A percentile compares a stretch with the other conserved stretches of the same genome.
These are phyloP conservation scores for Gentiana dahurica DNA, from an alignment of 257 asterid species.

Conservation along the genomic window DNA sequence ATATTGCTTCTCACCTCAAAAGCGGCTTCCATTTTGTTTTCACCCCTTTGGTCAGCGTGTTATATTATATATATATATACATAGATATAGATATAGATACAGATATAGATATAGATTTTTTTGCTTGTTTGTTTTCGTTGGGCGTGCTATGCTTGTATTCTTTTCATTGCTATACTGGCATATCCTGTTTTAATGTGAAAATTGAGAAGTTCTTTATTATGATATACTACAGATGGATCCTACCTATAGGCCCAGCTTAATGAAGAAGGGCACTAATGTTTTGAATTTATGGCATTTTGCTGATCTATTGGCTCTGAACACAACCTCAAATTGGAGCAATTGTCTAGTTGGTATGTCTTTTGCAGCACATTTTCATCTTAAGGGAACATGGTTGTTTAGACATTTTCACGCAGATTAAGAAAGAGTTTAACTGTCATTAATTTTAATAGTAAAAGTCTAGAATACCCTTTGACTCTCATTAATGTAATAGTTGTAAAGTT, in stretches of 20 bases:
- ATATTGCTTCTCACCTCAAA: conserved; percentile 51
- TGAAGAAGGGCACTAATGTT: conserved; percentile 24
- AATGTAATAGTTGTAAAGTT: too few species aligned
- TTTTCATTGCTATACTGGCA: conserved; percentile 11
- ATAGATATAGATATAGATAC: too few species aligned
- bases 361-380: not conserved
- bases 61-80: too few species aligned
- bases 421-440: too few species aligned
- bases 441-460: too few species aligned
- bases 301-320: conserved; percentile 83
- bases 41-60: conserved; percentile 54
- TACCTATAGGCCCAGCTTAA: conserved; percentile 66
- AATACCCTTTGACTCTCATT: too few species aligned
- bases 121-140: too few species aligned
- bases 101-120: too few species aligned
- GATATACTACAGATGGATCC: conserved; percentile 75
- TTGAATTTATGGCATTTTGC: conserved; percentile 71
- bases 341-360: conserved; percentile 77
- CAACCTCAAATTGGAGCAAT: conserved; percentile 69
- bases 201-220: too few species aligned
- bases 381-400: too few species aligned
- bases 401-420: too few species aligned
- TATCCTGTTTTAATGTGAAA: too few species aligned
- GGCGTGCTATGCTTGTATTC: not conserved
- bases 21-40: conserved; percentile 82